These are phyloP conservation scores for Botrytis porri DNA, from an alignment of 2,329 filamentous ascomycete genomes.

Conservation along the genomic window DNA sequence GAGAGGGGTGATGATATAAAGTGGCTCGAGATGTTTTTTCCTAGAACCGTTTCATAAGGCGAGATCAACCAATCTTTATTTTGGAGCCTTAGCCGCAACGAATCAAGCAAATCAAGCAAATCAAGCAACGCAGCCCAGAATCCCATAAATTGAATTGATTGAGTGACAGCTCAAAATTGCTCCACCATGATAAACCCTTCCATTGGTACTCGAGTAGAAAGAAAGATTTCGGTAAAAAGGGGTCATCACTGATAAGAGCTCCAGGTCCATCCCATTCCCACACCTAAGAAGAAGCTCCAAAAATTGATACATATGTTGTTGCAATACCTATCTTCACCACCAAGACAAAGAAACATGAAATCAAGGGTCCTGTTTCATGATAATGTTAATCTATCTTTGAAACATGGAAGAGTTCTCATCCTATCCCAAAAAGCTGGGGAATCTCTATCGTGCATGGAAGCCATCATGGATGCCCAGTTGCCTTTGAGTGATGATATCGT, in stretches of 20 bases:
- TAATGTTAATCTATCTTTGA: neutral
- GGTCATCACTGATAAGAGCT: neutral
- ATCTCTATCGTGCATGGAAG: neutral
- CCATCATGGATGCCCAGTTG: no score
- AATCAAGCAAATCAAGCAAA: neutral
- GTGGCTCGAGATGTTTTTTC: neutral
- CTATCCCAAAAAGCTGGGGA: neutral
- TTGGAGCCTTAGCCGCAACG: neutral
- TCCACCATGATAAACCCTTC: neutral
- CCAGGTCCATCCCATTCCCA: neutral
- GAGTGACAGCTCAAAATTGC: neutral
- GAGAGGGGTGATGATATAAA: neutral
- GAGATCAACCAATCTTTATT: conserved; percentile 1
- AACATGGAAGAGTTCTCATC: neutral
- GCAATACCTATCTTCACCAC: neutral
- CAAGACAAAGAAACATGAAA: neutral
- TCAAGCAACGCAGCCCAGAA: neutral
- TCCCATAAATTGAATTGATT: neutral
- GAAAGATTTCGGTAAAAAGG: neutral
- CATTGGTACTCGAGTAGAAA: neutral
- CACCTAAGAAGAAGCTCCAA: neutral
- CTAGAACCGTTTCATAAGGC: neutral
- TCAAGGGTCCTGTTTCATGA: neutral
- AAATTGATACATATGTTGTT: neutral
- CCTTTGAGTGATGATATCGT: neutral